phyloP scores from a whole-genome alignment of 345 rosid genomes.

The Corchorus capsularis region DNA sequence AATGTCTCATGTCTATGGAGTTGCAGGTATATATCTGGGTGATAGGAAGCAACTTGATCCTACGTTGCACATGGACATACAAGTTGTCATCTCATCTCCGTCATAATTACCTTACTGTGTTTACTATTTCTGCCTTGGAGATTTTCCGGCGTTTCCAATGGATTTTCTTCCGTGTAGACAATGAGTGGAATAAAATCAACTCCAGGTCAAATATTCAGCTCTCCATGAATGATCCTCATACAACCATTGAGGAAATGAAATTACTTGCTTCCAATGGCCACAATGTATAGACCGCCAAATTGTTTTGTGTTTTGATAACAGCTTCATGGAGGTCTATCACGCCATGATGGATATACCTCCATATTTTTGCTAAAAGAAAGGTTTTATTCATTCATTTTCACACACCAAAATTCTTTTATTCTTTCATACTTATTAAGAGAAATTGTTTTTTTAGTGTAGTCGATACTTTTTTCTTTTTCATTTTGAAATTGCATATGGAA shows the following conservation, averaged over 20 bases:
- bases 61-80: constrained; percentile 97
- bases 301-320: not conserved
- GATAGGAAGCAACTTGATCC: constrained; percentile 81
- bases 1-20: not conserved
- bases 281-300: constrained; percentile 46
- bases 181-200: constrained; percentile 83
- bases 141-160: constrained; percentile 87
- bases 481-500: not conserved
- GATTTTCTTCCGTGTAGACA: constrained; percentile 94
- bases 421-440: not conserved
- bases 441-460: not conserved
- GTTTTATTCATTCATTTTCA: not conserved
- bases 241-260: constrained; percentile 54
- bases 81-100: constrained; percentile 97
- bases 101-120: constrained; percentile 81
- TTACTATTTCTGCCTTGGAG: constrained; percentile 78
- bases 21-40: constrained; percentile 89
- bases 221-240: constrained; percentile 31
- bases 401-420: not conserved
- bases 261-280: constrained; percentile 48
- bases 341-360: not conserved
- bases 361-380: not conserved
- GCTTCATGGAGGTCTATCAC: constrained; percentile 7
- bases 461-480: not conserved
- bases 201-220: constrained; percentile 52